These are phyloP conservation scores for Prunella vulgaris DNA, from an alignment of 257 asterid species.

Conservation along the genomic window DNA sequence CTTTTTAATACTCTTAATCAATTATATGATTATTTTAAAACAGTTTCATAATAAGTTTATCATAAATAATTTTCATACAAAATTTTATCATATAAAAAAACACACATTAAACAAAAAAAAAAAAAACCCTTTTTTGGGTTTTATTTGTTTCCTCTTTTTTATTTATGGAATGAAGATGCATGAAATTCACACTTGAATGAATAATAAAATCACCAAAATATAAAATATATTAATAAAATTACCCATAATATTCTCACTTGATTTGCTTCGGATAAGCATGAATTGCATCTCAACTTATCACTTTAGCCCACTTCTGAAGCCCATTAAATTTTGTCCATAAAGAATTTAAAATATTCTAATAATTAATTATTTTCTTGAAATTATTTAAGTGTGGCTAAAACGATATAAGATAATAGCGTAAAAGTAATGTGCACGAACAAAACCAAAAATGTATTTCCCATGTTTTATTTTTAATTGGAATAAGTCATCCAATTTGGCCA, in stretches of 20 bases:
- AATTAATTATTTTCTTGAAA: conserved; percentile 3
- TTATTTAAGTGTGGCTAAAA: background rate
- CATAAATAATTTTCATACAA: too few species aligned
- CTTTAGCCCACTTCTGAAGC: conserved; percentile 10
- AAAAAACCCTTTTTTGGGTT: too few species aligned
- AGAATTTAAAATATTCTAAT: background rate
- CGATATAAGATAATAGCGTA: background rate
- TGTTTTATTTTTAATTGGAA: background rate
- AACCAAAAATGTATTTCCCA: conserved; percentile 10
- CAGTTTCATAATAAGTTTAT: too few species aligned
- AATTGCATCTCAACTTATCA: background rate
- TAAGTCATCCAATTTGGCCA: background rate
- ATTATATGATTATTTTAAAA: too few species aligned
- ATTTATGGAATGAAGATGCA: background rate
- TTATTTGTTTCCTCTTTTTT: background rate
- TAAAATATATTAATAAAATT: background rate
- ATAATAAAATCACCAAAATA: background rate
- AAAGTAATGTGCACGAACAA: background rate
- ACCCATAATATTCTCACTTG: background rate
- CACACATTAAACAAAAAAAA: too few species aligned
- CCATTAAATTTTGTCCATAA: background rate
- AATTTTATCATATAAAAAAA: too few species aligned
- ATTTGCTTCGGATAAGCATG: conserved; percentile 7
- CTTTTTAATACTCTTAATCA: too few species aligned
- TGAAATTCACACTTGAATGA: background rate